Evolutionary conservation across 257 asterid species (phyloP).

Genomic region (Phtheirospermum japonicum): DNA sequence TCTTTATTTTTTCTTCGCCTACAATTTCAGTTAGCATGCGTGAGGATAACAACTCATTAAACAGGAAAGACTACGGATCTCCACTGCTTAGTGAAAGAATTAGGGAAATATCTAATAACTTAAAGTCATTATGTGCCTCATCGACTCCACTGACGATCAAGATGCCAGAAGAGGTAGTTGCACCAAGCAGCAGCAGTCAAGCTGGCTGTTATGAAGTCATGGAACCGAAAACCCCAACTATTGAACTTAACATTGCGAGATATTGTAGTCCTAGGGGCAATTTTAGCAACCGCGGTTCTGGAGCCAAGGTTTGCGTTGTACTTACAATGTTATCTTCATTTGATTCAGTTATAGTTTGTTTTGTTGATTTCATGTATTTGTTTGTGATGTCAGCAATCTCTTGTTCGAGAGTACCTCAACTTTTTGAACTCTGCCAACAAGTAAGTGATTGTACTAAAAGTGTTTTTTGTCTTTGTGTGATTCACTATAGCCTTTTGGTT

Average conservation of each 20-base stretch:
- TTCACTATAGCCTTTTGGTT: no score
- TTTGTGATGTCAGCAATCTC: slow-evolving; percentile 46
- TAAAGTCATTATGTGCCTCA: slow-evolving; percentile 52
- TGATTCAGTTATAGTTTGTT: neutral
- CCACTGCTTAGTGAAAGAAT: slow-evolving; percentile 68
- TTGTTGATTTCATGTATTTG: neutral
- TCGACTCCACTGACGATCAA: slow-evolving; percentile 47
- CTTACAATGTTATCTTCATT: neutral
- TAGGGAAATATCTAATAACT: slow-evolving; percentile 48
- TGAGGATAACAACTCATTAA: slow-evolving; percentile 30
- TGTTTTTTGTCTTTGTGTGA: no score
- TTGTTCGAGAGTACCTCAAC: slow-evolving; percentile 58
- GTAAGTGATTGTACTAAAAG: slow-evolving; percentile 42
- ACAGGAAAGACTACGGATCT: slow-evolving; percentile 35
- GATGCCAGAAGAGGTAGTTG: slow-evolving; percentile 35
- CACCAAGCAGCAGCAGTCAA: slow-evolving; percentile 29
- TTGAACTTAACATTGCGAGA: slow-evolving; percentile 34
- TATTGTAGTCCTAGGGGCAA: slow-evolving; percentile 50
- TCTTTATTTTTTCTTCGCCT: slow-evolving; percentile 19
- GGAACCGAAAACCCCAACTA: slow-evolving; percentile 76
- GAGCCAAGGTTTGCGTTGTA: slow-evolving; percentile 51
- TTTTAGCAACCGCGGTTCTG: slow-evolving; percentile 52
- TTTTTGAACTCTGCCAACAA: slow-evolving; percentile 76
- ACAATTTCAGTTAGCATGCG: slow-evolving; percentile 32
- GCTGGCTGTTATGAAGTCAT: slow-evolving; percentile 26